Conservation (phyloP, 768 basidiomycete genomes). For the Epithele typhae region DNA sequence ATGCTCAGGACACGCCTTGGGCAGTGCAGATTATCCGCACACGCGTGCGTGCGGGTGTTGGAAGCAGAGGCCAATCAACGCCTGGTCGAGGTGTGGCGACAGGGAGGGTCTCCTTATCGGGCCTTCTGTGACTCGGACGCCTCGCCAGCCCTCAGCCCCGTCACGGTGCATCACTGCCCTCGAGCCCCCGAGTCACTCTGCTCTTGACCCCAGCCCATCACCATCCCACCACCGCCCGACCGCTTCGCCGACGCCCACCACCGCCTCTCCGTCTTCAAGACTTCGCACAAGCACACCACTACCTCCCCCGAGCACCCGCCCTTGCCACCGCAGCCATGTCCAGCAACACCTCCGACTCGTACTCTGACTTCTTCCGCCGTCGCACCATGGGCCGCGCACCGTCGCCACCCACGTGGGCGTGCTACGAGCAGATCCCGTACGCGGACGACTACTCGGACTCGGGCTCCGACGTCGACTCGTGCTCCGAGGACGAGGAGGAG, state of each 20-base stretch:
- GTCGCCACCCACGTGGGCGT: constrained; percentile 84
- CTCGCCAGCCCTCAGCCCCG: constrained; percentile 18
- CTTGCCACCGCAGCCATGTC: constrained; percentile 15
- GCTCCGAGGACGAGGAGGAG: constrained; percentile 74
- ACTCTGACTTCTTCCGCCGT: constrained; percentile 51
- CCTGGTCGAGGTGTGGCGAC: constrained; percentile 15
- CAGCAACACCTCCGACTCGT: constrained; percentile 15
- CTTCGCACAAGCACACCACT: too few relatives aligned
- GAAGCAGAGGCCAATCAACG: constrained; percentile 3
- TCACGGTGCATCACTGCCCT: constrained; percentile 15
- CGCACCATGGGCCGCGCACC: constrained; percentile 77
- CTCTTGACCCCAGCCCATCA: constrained; percentile 19
- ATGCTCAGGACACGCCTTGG: too few relatives aligned
- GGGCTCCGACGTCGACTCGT: constrained; percentile 58
- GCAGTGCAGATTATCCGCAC: too few relatives aligned
- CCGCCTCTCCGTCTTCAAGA: too few relatives aligned
- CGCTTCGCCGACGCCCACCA: not conserved
- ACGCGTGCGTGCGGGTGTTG: too few relatives aligned
- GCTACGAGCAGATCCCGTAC: constrained; percentile 85
- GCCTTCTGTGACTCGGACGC: constrained; percentile 23
- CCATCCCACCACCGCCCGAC: constrained; percentile 13
- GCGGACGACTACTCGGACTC: constrained; percentile 52
- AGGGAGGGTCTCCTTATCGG: constrained; percentile 9
- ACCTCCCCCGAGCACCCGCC: not conserved
- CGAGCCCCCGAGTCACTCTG: constrained; percentile 14